These are phyloP conservation scores for Phytophthora brassicae DNA, from an alignment of 352 stramenopile genomes.

Conservation along the genomic window DNA sequence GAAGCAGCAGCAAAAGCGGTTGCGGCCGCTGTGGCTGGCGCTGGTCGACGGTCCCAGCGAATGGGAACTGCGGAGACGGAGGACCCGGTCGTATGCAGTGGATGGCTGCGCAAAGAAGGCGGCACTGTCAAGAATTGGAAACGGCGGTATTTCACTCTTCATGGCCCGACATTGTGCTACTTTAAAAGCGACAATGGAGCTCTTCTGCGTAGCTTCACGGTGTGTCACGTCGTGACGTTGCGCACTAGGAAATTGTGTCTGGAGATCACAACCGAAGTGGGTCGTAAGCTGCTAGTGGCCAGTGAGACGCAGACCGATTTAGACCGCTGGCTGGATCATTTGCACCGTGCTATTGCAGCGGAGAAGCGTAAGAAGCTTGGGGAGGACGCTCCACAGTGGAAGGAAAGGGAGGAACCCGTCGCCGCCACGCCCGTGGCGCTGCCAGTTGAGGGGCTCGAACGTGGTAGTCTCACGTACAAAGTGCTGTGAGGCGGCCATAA, in stretches of 20 bases:
- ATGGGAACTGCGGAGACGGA: conserved; percentile 27
- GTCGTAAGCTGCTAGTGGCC: conserved; percentile 72
- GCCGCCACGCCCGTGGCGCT: conserved; percentile 8
- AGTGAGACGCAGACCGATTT: conserved; percentile 69
- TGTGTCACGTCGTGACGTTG: conserved; percentile 70
- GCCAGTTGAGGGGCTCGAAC: conserved; percentile 6
- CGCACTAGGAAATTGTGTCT: conserved; percentile 71
- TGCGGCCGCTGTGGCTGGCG: conserved; percentile 27
- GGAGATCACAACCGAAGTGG: conserved; percentile 74
- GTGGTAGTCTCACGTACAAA: conserved; percentile 25
- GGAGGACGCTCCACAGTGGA: conserved; percentile 3
- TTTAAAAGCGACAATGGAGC: conserved; percentile 83
- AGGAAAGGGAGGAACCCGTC: not conserved
- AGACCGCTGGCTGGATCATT: conserved; percentile 63
- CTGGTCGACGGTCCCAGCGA: conserved; percentile 24
- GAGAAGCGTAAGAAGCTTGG: conserved; percentile 46
- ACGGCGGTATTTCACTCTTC: conserved; percentile 77
- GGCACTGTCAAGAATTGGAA: conserved; percentile 87
- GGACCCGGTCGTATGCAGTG: conserved; percentile 63
- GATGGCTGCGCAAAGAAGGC: conserved; percentile 82
- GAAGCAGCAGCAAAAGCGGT: conserved; percentile 32
- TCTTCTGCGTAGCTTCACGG: conserved; percentile 60
- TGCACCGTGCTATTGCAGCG: conserved; percentile 56
- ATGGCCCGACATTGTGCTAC: conserved; percentile 76
- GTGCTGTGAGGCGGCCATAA: conserved; percentile 37